Evolutionary conservation across 129 eudicot species (phyloP).

Genomic region (Saposhnikovia divaricata): DNA sequence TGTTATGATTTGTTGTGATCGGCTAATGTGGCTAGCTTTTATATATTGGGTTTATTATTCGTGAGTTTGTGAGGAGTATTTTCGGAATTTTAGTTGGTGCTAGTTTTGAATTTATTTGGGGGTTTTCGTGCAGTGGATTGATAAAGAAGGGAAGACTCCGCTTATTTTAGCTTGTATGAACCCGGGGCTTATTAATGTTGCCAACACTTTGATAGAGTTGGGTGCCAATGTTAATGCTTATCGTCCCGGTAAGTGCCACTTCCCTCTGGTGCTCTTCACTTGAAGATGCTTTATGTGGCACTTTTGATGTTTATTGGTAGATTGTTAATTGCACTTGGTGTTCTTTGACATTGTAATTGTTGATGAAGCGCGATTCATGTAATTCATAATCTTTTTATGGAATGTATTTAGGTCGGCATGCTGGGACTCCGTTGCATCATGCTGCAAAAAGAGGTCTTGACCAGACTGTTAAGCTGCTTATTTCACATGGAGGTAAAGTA

Average conservation of each 20-base stretch:
- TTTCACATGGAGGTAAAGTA: constrained; percentile 65
- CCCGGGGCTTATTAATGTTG: constrained; percentile 53
- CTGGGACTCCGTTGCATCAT: constrained; percentile 91
- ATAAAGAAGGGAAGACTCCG: constrained; percentile 87
- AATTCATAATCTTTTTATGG: neutral
- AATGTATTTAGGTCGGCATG: constrained; percentile 55
- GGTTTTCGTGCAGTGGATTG: constrained; percentile 54
- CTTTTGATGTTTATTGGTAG: neutral
- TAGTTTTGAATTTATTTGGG: neutral
- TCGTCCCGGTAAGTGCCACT: constrained; percentile 45
- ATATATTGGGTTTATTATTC: neutral
- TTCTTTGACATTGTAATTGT: neutral
- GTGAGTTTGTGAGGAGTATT: neutral
- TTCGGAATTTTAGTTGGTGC: neutral
- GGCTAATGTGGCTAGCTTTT: too few species aligned
- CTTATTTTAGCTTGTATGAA: constrained; percentile 73
- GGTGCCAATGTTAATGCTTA: constrained; percentile 89
- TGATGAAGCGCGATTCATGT: neutral
- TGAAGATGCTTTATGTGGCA: neutral
- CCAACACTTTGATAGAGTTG: constrained; percentile 70
- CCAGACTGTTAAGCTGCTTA: constrained; percentile 59
- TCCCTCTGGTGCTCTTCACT: neutral
- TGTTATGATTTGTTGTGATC: neutral
- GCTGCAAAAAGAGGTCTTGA: constrained; percentile 92
- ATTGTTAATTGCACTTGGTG: neutral